A percentile compares a stretch with the other conserved stretches of the same genome.
Conservation (phyloP, 768 basidiomycete species). For the Lactarius hengduanensis region DNA sequence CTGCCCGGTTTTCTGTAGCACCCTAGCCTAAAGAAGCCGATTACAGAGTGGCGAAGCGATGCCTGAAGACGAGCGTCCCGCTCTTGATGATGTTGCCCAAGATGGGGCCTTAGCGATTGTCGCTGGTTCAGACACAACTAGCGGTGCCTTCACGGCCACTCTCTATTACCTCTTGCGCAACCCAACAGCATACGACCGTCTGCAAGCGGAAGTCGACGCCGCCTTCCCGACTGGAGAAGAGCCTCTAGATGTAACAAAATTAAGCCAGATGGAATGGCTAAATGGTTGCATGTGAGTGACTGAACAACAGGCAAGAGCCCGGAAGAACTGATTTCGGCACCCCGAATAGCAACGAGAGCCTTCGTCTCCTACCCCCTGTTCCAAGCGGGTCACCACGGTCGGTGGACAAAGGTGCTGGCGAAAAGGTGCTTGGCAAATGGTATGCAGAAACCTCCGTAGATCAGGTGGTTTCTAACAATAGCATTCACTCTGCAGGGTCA, state of each 20-base stretch:
- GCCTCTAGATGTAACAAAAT: neutral
- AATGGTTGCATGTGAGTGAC: constrained; percentile 17
- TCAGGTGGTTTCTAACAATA: neutral
- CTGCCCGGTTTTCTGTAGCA: neutral
- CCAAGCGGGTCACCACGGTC: constrained; percentile 13
- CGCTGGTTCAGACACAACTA: constrained; percentile 45
- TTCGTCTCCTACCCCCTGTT: constrained; percentile 11
- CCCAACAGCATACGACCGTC: constrained; percentile 29
- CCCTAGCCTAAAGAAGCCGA: neutral
- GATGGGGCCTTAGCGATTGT: constrained; percentile 40
- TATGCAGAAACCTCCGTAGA: neutral
- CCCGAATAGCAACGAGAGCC: neutral
- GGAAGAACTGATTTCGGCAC: neutral
- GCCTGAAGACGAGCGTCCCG: neutral
- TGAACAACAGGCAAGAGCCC: neutral
- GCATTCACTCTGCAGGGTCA: neutral
- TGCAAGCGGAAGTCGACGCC: neutral
- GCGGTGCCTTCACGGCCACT: constrained; percentile 36
- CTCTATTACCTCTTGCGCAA: constrained; percentile 38
- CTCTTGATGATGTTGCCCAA: constrained; percentile 31
- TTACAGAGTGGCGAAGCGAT: constrained; percentile 2
- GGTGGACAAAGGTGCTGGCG: neutral
- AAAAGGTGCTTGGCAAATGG: constrained; percentile 7
- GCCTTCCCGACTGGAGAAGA: constrained; percentile 8
- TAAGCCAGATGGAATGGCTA: constrained; percentile 13